Percentiles rank a stretch among this genome's conserved stretches.
phyloP scores from a whole-genome alignment of 1,284 basidiomycete species.

The Schizophyllum amplum region DNA sequence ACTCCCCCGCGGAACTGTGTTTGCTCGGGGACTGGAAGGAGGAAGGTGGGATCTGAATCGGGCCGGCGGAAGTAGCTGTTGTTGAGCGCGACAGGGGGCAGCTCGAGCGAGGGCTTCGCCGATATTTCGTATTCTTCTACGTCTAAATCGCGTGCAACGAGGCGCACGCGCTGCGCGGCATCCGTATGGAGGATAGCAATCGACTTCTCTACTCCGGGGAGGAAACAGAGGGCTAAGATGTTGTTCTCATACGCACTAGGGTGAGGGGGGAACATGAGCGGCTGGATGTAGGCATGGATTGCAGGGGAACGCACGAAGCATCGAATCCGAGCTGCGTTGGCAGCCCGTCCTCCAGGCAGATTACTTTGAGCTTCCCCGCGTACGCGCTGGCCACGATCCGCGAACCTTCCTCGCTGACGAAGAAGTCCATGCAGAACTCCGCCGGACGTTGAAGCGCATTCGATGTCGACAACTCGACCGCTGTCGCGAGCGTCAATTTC shows the following conservation, averaged over 20 bases:
- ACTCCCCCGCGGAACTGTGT: slow-evolving; percentile 40
- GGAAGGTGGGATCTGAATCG: slow-evolving; percentile 21
- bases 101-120: slow-evolving; percentile 35
- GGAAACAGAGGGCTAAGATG: slow-evolving; percentile 62
- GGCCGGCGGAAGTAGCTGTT: slow-evolving; percentile 29
- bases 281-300: not conserved
- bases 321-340: slow-evolving; percentile 48
- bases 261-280: slow-evolving; percentile 41
- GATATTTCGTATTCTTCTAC: slow-evolving; percentile 45
- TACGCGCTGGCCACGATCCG: slow-evolving; percentile 60
- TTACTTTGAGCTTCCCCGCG: slow-evolving; percentile 56
- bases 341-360: slow-evolving; percentile 42
- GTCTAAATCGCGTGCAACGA: slow-evolving; percentile 50
- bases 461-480: slow-evolving; percentile 46
- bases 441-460: slow-evolving; percentile 41
- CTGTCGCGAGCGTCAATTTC: slow-evolving; percentile 31
- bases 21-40: not conserved
- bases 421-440: slow-evolving; percentile 60
- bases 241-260: slow-evolving; percentile 32
- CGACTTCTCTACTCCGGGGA: slow-evolving; percentile 38
- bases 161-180: slow-evolving; percentile 50
- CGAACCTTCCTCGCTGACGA: slow-evolving; percentile 53
- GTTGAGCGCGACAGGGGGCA: slow-evolving; percentile 37
- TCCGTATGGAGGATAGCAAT: slow-evolving; percentile 67
- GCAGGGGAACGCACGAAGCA: slow-evolving; percentile 42